Evolutionary conservation across 257 asterid species (phyloP).

Genomic region (Avicennia marina): DNA sequence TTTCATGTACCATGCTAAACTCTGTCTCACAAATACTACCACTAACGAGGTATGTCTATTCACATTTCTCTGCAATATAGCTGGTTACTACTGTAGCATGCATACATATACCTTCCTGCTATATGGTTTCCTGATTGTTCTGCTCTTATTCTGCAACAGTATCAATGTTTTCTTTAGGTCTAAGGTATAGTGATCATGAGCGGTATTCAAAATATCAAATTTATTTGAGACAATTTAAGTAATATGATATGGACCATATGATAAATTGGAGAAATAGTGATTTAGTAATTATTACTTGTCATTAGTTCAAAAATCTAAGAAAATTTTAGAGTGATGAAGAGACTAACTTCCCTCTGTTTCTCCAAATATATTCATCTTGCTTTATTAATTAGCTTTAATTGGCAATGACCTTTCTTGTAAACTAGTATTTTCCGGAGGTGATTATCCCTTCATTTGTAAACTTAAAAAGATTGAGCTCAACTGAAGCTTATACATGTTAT

Average conservation of each 20-base stretch:
- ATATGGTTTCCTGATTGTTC: neutral
- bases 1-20: conserved; percentile 85
- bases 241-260: neutral
- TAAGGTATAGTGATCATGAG: neutral
- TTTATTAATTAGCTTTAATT: no score
- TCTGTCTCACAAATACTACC: conserved; percentile 85
- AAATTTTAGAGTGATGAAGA: neutral
- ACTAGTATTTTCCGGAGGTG: no score
- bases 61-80: conserved; percentile 1
- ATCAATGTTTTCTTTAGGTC: no score
- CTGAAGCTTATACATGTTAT: no score
- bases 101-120: neutral
- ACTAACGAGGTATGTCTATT: conserved; percentile 74
- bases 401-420: no score
- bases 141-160: no score
- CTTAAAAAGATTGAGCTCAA: no score
- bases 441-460: no score
- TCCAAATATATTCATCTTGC: no score
- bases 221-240: neutral
- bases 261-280: neutral
- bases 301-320: neutral
- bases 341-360: no score
- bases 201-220: neutral
- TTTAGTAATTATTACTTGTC: neutral
- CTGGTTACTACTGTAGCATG: conserved; percentile 11